Base-by-base conservation (phyloP, 345 rosid species). In the Salix viminalis region DNA sequence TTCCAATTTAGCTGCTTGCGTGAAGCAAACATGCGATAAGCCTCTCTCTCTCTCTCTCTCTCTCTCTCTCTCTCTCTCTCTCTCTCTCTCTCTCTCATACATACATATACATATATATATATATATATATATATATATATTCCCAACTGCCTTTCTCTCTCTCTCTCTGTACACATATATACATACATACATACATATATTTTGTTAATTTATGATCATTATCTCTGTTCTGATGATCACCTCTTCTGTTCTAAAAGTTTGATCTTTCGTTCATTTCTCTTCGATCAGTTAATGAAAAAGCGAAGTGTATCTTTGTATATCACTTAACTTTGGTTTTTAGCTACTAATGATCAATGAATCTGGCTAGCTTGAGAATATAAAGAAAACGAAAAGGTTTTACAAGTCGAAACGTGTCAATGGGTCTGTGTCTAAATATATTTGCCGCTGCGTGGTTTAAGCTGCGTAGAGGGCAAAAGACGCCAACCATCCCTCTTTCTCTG, bases 21-120 rank as follows among this genome's bases (percentile, higher is more conserved):
- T 95, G 97, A 95, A 95, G 97, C 94, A 95, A 94, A 89, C 97
- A 91, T 88, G 94, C 89, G 91, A 91, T 86, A 83, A 86, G 90
- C 79, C 87, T 78, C 74, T 72, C 79, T 83, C 67, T 1, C 13
- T 2, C 44, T 10, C 44, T 10, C 44, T 41, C 44, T 41, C 44
- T 41, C 44, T 41, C 44, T 41, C 44, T 39, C 42, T 39, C 41
- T 37, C 41, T 37, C 10, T 37, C 10, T 37, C 39, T 36, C 39
- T 36, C 8, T 36, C 6, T 36, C 6, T 36, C 6, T 37, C 7
- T 30, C 32, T 30, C 32, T 28, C 9, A 37, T 37, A 37, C 9
- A 37, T 37, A 7, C 9, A 39, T 39, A 46, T 13, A 13, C 12
- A 46, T 46, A 46, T 46, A 48, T 5, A 54, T 54, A 19, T 19